Base-by-base conservation (phyloP, 768 basidiomycete species). In the Lentinula boryana region DNA sequence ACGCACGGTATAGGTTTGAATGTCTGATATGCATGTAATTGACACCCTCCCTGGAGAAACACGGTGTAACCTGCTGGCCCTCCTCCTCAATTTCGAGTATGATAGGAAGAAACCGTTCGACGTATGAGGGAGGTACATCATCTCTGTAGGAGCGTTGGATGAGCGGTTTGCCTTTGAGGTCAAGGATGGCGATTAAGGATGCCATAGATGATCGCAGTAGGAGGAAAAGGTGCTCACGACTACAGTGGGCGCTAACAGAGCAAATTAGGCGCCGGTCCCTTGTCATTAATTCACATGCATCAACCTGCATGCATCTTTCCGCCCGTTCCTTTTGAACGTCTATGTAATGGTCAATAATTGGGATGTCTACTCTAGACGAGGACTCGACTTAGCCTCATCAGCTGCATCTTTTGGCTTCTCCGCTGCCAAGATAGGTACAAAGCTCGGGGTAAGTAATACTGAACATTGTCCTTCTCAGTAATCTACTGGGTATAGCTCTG, bases 1-100 rank as follows among this genome's bases (percentile, higher is more conserved):
- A 81, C 93, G 67, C 69, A 97, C 96, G 80, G 71, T 99, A 99
- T 5, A 99, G 80, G 76, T 99, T 99, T 50, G 93, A 96, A 72
- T 98, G 96, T 32, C 96, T 84, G 70, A 99, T 98, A 72, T 99
- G 95, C 88, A 98, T 91, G 76, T 95, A 99, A 74, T 98, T 98
- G 76, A 98, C 79, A 13, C 96, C 96, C 68, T 95, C 91, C 64
- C 84, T 88, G 3, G 95, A 91, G 79, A 99, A 93, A 75, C 96
- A 98, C 1, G 97, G 97, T 5, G 93, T 95, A 31, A 98, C 89
- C 68, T 94, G 94, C 66, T 94, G 89, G 38, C 93, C 93, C 61
- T 99, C 97, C 77, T 99, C 96, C 74, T 99, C 96, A 70, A 97
- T 88, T 32, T 99, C 96, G 38, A 98, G 85, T 27, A 98, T 77